Evolutionary conservation across 2,329 filamentous ascomycete genomes (phyloP).

Genomic region (Fusarium sambucinum): DNA sequence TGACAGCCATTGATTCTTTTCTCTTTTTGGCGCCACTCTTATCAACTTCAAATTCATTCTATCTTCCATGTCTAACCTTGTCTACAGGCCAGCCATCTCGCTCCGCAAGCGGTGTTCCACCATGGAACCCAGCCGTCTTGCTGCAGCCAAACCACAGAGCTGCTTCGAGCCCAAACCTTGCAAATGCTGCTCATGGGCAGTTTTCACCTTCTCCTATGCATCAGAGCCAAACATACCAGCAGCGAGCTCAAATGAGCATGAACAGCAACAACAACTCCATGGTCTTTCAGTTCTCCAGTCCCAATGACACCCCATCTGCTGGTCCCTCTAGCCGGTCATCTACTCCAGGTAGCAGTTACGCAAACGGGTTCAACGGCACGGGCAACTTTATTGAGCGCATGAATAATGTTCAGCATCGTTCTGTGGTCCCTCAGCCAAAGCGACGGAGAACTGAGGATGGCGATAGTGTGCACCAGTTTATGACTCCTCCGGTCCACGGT

Average conservation of each 20-base stretch:
- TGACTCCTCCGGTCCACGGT: conserved; percentile 49
- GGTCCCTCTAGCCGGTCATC: conserved; percentile 51
- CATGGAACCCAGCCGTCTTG: conserved; percentile 59
- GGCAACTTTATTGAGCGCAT: conserved; percentile 78
- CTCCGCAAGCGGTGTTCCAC: conserved; percentile 46
- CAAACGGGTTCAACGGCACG: conserved; percentile 57
- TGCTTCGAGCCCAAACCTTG: conserved; percentile 47
- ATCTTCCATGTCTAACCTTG: conserved; percentile 27
- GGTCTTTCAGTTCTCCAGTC: conserved; percentile 59
- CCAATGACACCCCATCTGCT: conserved; percentile 52
- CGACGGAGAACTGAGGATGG: conserved; percentile 69
- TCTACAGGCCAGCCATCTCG: conserved; percentile 50
- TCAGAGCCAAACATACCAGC: conserved; percentile 39
- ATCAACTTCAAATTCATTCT: conserved; percentile 8
- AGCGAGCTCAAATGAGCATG: conserved; percentile 48
- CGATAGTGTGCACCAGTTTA: conserved; percentile 56
- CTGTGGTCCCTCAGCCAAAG: conserved; percentile 70
- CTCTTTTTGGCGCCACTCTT: not conserved
- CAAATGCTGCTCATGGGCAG: conserved; percentile 45
- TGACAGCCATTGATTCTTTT: not conserved
- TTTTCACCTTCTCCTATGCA: conserved; percentile 39
- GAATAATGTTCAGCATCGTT: conserved; percentile 78
- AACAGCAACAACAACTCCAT: conserved; percentile 52
- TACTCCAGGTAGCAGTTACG: conserved; percentile 49
- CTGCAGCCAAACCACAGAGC: conserved; percentile 55